A percentile compares a stretch with the other conserved stretches of the same genome.
Conservation (phyloP, 176 grass and related monocot genomes). For the Hordeum marinum region DNA sequence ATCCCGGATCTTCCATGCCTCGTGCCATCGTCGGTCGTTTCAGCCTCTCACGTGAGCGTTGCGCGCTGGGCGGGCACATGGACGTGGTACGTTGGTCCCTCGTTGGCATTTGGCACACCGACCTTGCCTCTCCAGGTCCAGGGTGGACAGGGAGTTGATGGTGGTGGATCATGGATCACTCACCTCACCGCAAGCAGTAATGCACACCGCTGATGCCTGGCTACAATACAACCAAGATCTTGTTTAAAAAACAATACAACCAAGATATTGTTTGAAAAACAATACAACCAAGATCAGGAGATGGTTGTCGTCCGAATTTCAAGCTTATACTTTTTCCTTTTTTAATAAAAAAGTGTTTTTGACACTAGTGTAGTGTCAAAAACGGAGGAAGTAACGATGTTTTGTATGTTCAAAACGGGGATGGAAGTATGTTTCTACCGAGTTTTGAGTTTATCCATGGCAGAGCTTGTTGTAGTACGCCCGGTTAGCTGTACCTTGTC, state of each 20-base stretch:
- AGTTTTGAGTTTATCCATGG: no score
- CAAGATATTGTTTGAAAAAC: neutral
- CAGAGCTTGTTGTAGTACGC: no score
- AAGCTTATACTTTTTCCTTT: no score
- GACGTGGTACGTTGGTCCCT: slow-evolving; percentile 2
- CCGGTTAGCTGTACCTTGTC: no score
- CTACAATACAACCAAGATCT: no score
- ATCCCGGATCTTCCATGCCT: neutral
- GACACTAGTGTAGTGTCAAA: no score
- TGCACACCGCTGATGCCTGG: neutral
- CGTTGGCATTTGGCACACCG: neutral
- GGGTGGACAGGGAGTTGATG: neutral
- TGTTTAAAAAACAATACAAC: neutral
- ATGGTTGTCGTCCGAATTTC: no score
- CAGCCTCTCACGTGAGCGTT: neutral
- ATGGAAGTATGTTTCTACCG: no score
- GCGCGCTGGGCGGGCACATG: slow-evolving; percentile 17
- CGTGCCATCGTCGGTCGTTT: neutral
- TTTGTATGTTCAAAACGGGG: no score
- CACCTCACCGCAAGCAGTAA: neutral
- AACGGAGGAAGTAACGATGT: no score
- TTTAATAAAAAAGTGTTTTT: no score
- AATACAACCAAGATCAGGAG: neutral
- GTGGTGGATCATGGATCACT: neutral
- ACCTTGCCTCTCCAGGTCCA: neutral